Evolutionary conservation across 495 filamentous ascomycete species (phyloP).

Genomic region (Sphaerosporella brunnea): DNA sequence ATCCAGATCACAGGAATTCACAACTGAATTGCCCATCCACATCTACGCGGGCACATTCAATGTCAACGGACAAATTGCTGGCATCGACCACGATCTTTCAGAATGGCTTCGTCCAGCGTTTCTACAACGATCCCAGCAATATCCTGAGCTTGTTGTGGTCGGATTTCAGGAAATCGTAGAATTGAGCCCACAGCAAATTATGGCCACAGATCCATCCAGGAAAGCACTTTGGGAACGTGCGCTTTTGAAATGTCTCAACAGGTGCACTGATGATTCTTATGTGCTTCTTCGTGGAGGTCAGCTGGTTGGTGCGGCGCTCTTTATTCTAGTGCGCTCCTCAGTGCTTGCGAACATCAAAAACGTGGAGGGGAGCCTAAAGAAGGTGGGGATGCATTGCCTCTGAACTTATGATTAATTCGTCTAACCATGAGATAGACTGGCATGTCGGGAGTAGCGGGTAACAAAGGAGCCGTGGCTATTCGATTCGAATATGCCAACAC

Average conservation of each 20-base stretch:
- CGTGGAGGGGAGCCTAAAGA: constrained; percentile 89
- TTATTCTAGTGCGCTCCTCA: constrained; percentile 72
- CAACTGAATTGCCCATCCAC: constrained; percentile 33
- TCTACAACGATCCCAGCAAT: constrained; percentile 33
- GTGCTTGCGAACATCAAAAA: constrained; percentile 71
- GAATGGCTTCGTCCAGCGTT: constrained; percentile 58
- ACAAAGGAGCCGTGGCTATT: constrained; percentile 95
- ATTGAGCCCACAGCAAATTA: constrained; percentile 92
- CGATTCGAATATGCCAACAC: constrained; percentile 91
- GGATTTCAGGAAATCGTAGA: constrained; percentile 97
- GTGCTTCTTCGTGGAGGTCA: constrained; percentile 81
- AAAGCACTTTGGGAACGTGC: constrained; percentile 74
- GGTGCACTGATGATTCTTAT: constrained; percentile 53
- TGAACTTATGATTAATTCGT: no score
- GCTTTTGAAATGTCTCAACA: constrained; percentile 60
- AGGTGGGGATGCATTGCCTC: constrained; percentile 41
- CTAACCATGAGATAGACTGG: no score
- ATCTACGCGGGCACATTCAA: constrained; percentile 90
- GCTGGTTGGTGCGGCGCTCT: constrained; percentile 79
- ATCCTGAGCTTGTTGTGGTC: constrained; percentile 66
- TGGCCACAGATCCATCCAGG: constrained; percentile 84
- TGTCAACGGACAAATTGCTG: constrained; percentile 65
- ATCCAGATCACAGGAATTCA: constrained; percentile 33
- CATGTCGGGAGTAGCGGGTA: constrained; percentile 90
- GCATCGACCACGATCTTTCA: constrained; percentile 60